Conservation (phyloP, 257 asterid species). For the Euphrasia confusa region DNA sequence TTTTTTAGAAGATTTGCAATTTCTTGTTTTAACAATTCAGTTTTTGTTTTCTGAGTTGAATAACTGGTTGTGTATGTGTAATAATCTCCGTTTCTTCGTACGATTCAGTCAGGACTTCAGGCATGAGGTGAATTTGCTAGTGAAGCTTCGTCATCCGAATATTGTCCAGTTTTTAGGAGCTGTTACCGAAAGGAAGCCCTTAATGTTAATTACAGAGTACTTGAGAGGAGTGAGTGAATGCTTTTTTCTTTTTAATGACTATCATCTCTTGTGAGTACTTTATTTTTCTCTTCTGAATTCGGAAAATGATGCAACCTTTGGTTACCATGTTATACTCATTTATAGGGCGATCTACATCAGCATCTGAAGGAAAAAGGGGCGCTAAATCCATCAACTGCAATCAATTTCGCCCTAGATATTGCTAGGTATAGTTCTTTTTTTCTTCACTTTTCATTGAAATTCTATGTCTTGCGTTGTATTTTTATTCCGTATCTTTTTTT, state of each 20-base stretch:
- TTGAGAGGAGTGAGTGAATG: slow-evolving; percentile 80
- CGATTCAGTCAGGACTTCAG: slow-evolving; percentile 90
- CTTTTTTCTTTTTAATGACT: slow-evolving; percentile 4
- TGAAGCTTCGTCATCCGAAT: slow-evolving; percentile 99
- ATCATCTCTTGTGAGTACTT: not conserved
- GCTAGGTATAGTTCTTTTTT: slow-evolving; percentile 57
- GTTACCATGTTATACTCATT: slow-evolving; percentile 21
- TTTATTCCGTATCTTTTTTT: slow-evolving; percentile 11
- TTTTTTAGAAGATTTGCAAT: slow-evolving; percentile 12
- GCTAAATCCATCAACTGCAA: slow-evolving; percentile 67
- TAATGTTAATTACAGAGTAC: slow-evolving; percentile 91
- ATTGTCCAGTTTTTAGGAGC: slow-evolving; percentile 98
- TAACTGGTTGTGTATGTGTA: no score
- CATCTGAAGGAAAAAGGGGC: slow-evolving; percentile 88
- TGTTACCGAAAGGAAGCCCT: slow-evolving; percentile 86
- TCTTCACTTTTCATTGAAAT: not conserved
- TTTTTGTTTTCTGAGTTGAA: no score
- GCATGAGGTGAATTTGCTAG: slow-evolving; percentile 95
- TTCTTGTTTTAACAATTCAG: not conserved
- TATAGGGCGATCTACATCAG: slow-evolving; percentile 96
- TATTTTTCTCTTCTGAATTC: not conserved
- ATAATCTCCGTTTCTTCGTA: slow-evolving; percentile 15
- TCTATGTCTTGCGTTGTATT: not conserved
- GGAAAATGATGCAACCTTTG: slow-evolving; percentile 8
- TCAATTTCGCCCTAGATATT: slow-evolving; percentile 88